Evolutionary conservation across 768 basidiomycete genomes (phyloP), one percentile per base, ranked within the genome.

Genomic region (Pleurotus tuber-regium): DNA sequence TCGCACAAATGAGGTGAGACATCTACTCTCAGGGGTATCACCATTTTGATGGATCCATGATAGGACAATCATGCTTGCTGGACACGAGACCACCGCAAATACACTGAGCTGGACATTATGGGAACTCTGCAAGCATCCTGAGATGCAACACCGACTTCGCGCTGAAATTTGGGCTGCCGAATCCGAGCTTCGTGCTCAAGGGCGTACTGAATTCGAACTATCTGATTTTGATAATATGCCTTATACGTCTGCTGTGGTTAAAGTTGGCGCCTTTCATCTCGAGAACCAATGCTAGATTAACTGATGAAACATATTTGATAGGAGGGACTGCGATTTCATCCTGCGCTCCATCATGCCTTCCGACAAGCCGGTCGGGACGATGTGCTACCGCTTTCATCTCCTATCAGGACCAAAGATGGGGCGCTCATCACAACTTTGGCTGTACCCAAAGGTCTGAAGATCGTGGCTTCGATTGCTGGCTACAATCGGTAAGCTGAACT

Each of bases 311-410:
- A n/a, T n/a, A n/a, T n/a, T n/a, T n/a, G n/a, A n/a, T n/a, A 75
- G 73, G 82, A 84, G 62, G 71, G 71, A 4, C 69, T 84, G 61
- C 72, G 82, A 14, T 73, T 76, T 49, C 76, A 81, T 54, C 78
- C 81, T 26, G 78, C 78, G 1, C 59, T 78, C 11, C 75, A 78
- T 36, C 74, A 77, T n/a, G 74, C 74, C n/a, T 71, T 76, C 39
- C 76, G 86, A 19, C 66, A 74, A 49, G 71, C 83, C 0, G 68
- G 63, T 1, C 62, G 66, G 18, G 84, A 87, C 56, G 79, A 84
- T 50, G 61, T 83, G 24, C 61, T 89, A 18, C 83, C 87, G 0
- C 73, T 89, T 29, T 76, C 80, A 4, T 73, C 65, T 50, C 80
- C 82, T 1, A 72, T 84, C 41, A 66, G 56, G 48, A 76, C 73